phyloP scores from a whole-genome alignment of 2,329 filamentous ascomycete species.

The Fusarium algeriense region DNA sequence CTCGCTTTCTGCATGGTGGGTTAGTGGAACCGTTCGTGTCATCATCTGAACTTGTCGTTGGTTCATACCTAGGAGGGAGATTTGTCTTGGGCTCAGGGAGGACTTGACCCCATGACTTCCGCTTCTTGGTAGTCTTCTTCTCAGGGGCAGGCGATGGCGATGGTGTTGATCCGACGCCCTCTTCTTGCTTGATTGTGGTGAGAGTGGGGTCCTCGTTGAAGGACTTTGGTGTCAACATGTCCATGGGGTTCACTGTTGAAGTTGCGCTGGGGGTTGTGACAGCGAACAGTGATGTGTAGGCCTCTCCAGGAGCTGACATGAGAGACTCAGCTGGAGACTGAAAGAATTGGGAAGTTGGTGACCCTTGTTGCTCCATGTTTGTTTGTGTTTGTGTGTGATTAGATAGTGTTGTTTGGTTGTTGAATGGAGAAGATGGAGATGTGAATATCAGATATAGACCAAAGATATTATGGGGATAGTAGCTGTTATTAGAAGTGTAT shows the following conservation, averaged over 20 bases:
- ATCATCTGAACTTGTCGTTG: not conserved
- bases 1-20: constrained; percentile 78
- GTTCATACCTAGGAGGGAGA: constrained; percentile 82
- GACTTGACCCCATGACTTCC: constrained; percentile 99
- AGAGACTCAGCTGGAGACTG: constrained; percentile 67
- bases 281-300: constrained; percentile 63
- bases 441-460: constrained; percentile 21
- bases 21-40: constrained; percentile 38
- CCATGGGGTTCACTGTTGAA: constrained; percentile 59
- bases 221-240: constrained; percentile 64
- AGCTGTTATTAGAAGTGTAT: constrained; percentile 10
- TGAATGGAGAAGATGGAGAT: constrained; percentile 2
- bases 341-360: constrained; percentile 65
- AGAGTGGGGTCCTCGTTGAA: constrained; percentile 47
- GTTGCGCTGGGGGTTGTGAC: constrained; percentile 49
- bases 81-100: constrained; percentile 97
- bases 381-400: constrained; percentile 30
- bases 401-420: constrained; percentile 1
- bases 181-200: constrained; percentile 31
- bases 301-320: constrained; percentile 63
- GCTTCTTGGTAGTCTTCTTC: constrained; percentile 88
- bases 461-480: constrained; percentile 19
- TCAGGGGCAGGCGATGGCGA: constrained; percentile 51
- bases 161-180: constrained; percentile 38
- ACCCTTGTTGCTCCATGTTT: constrained; percentile 57